Percentiles rank a stretch among this genome's conserved stretches.
Evolutionary conservation across 805 yeast genomes (phyloP).

Genomic region (Saccharomycopsis malanga): DNA sequence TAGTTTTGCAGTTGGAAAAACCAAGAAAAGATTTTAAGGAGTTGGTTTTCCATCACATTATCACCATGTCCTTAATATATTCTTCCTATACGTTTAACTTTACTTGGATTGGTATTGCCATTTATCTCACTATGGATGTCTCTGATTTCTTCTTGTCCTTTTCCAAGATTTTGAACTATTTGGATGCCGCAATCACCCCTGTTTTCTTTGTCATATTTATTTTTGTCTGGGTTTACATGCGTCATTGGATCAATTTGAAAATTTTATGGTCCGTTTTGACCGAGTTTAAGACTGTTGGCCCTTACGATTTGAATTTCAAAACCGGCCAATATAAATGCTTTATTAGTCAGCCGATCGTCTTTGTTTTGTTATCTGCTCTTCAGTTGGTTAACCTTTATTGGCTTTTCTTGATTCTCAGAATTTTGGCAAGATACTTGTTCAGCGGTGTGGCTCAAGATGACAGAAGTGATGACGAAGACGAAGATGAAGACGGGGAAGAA

Average conservation of each 20-base stretch:
- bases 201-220: constrained; percentile 68
- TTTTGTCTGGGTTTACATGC: constrained; percentile 72
- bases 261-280: constrained; percentile 82
- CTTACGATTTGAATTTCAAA: constrained; percentile 70
- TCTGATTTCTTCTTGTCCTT: constrained; percentile 82
- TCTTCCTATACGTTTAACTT: constrained; percentile 89
- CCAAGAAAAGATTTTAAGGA: constrained; percentile 93
- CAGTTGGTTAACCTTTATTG: constrained; percentile 86
- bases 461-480: constrained; percentile 80
- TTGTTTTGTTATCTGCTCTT: constrained; percentile 65
- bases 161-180: constrained; percentile 82
- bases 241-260: constrained; percentile 77
- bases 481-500: constrained; percentile 27
- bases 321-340: constrained; percentile 95
- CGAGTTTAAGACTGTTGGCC: constrained; percentile 81
- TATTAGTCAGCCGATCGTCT: constrained; percentile 89
- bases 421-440: constrained; percentile 57
- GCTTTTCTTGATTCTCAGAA: constrained; percentile 76
- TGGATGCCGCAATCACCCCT: constrained; percentile 57
- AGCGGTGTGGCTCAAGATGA: constrained; percentile 67
- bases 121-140: constrained; percentile 93
- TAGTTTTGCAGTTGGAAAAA: constrained; percentile 79
- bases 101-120: constrained; percentile 89
- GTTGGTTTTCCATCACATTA: constrained; percentile 85
- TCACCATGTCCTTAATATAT: constrained; percentile 83